Percentiles rank a stretch among this genome's conserved stretches.
Conservation (phyloP, 345 rosid species). For the Bruguiera parviflora region DNA sequence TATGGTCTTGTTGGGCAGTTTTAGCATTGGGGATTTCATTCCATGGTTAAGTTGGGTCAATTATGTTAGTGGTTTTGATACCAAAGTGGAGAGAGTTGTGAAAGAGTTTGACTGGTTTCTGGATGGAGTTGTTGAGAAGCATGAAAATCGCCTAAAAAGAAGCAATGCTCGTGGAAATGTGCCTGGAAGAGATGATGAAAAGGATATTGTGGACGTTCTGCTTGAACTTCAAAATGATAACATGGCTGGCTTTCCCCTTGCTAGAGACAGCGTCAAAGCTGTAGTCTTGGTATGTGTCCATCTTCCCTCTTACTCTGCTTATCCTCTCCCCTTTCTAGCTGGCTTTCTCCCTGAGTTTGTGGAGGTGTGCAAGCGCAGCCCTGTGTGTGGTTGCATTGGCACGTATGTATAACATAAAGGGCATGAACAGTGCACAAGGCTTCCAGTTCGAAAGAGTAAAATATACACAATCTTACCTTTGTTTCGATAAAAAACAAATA, state of each 20-base stretch:
- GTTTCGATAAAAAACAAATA: no score
- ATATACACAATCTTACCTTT: no score
- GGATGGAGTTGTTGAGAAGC: slow-evolving; percentile 23
- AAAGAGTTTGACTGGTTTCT: slow-evolving; percentile 28
- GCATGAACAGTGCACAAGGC: no score
- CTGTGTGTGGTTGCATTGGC: no score
- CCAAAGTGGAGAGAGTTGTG: slow-evolving; percentile 20
- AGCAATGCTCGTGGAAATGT: neutral
- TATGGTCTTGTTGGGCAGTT: slow-evolving; percentile 30
- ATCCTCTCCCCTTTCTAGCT: no score
- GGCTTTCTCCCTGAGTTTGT: no score
- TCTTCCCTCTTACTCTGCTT: neutral
- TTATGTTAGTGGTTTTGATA: slow-evolving; percentile 25
- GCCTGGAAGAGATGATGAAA: neutral
- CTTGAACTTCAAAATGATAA: slow-evolving; percentile 23
- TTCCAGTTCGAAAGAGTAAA: no score
- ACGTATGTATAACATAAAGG: no score
- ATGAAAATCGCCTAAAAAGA: neutral
- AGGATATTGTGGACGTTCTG: slow-evolving; percentile 32
- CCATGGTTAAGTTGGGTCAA: slow-evolving; percentile 55
- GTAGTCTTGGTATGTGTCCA: slow-evolving; percentile 24
- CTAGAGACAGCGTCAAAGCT: slow-evolving; percentile 29
- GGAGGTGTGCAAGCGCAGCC: no score
- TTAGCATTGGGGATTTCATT: slow-evolving; percentile 43
- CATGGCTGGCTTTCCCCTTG: slow-evolving; percentile 6